Evolutionary conservation across 805 yeast genomes (phyloP).

Genomic region (Candida xiaguanensis): DNA sequence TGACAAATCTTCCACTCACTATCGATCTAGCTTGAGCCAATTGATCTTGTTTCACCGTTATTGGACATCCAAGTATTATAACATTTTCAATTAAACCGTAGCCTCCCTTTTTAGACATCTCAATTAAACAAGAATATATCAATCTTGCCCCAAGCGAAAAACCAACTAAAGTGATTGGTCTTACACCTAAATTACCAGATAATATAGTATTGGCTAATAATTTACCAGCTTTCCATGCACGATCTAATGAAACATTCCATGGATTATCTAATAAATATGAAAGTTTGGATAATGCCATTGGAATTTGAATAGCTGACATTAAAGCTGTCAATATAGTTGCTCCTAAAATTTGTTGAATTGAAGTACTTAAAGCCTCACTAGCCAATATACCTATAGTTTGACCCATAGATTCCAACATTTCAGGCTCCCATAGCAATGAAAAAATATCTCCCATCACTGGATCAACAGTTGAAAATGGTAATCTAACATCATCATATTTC

Average conservation of each 20-base stretch:
- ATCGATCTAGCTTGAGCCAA: slow-evolving; percentile 74
- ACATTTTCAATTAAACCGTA: slow-evolving; percentile 89
- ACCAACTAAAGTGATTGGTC: slow-evolving; percentile 91
- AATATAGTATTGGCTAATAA: slow-evolving; percentile 88
- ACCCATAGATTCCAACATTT: slow-evolving; percentile 92
- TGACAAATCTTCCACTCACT: slow-evolving; percentile 85
- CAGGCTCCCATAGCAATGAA: slow-evolving; percentile 96
- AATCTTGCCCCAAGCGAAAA: slow-evolving; percentile 92
- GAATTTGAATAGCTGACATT: slow-evolving; percentile 90
- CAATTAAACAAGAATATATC: slow-evolving; percentile 83
- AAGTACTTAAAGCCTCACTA: slow-evolving; percentile 86
- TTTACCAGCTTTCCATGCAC: slow-evolving; percentile 96
- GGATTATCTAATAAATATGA: slow-evolving; percentile 92
- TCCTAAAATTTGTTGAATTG: slow-evolving; percentile 93
- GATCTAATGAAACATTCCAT: slow-evolving; percentile 94
- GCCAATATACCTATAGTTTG: slow-evolving; percentile 93
- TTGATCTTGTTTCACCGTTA: slow-evolving; percentile 75
- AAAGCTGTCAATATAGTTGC: slow-evolving; percentile 84
- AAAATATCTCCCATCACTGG: slow-evolving; percentile 97
- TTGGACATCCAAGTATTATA: slow-evolving; percentile 81
- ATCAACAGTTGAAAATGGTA: slow-evolving; percentile 94
- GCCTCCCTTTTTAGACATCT: slow-evolving; percentile 80
- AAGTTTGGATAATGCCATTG: slow-evolving; percentile 85
- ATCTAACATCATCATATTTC: slow-evolving; percentile 88
- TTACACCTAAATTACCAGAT: slow-evolving; percentile 80